Evolutionary conservation across 192 early-diverging fungal species (phyloP).

Genomic region (Coemansia sp.): DNA sequence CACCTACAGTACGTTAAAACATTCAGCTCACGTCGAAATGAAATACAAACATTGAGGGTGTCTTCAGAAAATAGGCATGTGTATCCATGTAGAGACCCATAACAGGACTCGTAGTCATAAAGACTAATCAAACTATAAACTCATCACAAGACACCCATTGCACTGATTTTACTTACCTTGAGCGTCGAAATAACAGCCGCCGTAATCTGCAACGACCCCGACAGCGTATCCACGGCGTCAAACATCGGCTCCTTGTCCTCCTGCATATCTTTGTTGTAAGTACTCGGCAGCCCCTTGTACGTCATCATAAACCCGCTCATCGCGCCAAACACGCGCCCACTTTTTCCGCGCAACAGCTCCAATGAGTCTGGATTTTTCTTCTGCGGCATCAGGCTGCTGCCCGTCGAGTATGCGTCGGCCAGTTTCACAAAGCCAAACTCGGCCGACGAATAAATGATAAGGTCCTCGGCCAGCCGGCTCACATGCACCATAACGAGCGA

Average conservation of each 20-base stretch:
- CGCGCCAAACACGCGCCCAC: constrained; percentile 93
- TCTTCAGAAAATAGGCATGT: background rate
- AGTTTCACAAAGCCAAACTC: constrained; percentile 95
- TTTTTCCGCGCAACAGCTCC: constrained; percentile 94
- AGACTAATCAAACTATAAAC: constrained; percentile 47
- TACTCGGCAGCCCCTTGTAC: constrained; percentile 93
- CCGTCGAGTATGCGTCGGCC: constrained; percentile 97
- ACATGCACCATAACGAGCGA: constrained; percentile 90
- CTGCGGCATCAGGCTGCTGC: constrained; percentile 97
- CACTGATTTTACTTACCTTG: constrained; percentile 61
- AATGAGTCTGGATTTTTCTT: constrained; percentile 99
- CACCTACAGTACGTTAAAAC: constrained; percentile 57
- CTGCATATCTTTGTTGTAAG: constrained; percentile 99
- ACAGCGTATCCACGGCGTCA: constrained; percentile 87
- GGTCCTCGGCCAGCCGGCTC: constrained; percentile 86
- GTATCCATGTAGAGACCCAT: constrained; percentile 37
- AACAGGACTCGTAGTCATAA: constrained; percentile 28
- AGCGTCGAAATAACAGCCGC: constrained; percentile 91
- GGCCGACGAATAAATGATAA: constrained; percentile 89
- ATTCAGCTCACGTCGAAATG: too few species aligned
- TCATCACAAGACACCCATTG: constrained; percentile 39
- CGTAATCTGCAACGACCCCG: constrained; percentile 89
- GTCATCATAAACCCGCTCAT: constrained; percentile 98
- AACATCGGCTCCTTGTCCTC: constrained; percentile 99
- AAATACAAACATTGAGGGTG: background rate